Base-by-base conservation (phyloP, 1,284 basidiomycete genomes). In the Ganoderma resinaceum region DNA sequence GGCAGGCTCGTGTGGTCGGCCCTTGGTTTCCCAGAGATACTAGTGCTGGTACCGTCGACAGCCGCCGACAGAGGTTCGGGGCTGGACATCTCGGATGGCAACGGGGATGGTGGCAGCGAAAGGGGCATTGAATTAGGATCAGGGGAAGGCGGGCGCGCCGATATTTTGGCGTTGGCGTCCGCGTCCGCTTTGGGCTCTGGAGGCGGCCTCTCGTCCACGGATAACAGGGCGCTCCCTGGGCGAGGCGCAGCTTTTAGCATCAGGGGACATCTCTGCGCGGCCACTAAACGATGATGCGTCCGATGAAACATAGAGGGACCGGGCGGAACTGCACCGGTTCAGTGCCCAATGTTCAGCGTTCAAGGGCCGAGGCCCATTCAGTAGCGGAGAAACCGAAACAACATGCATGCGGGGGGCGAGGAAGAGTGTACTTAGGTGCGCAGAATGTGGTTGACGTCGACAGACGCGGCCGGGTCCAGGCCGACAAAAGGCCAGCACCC, bases 1-100 rank as follows among this genome's bases (percentile, higher is more conserved):
- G 87, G 86, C 23, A 87, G 79, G 46, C 70, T 73, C 31, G 71
- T 65, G 63, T 74, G 70, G 70, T 74, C 68, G 23, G 60, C 60
- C 59, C 43, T 59, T 7, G 67, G 66, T 61, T 31, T 63, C 37
- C 43, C 59, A 37, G 43, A 9, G n/a, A 55, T 35, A 31, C 14
- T 49, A 12, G 23, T 35, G 31, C 14, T 49, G 5, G 23, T 8
- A 12, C 46, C 29, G 58, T 61, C 58, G 46, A 61, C 49, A 43
- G 57, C 40, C 40, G 52, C 63, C 23, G 55, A n/a, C 20, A 38
- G 18, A n/a, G 42, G 53, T 11, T 38, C 63, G 31, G 53, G 9
- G 14, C 37, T 40, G 14, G n/a, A 38, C 23, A 38, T 23, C 18
- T 60, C 37, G 58, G 37, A 11, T 60, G 40, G 37, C 11, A 23